Conservation (phyloP, 2,329 filamentous ascomycete species). For the Gyromitra esculenta region DNA sequence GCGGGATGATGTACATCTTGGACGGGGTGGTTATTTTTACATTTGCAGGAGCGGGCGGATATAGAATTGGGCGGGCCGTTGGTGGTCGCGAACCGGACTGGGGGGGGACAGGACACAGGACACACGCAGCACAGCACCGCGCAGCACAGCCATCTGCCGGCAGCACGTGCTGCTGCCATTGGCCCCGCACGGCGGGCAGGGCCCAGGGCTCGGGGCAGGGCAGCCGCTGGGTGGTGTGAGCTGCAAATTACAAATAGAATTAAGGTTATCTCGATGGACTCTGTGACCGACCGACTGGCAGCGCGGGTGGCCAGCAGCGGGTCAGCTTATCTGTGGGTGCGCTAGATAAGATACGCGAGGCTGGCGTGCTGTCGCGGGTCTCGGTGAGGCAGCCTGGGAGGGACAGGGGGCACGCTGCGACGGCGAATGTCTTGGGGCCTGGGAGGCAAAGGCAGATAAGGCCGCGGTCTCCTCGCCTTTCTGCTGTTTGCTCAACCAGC, state of each 20-base stretch:
- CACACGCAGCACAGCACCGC: no score
- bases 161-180: conserved; percentile 33
- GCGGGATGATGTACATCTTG: conserved; percentile 4
- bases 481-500: no score
- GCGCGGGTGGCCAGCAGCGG: not conserved
- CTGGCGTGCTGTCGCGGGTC: conserved; percentile 3
- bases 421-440: no score
- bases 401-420: no score
- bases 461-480: no score
- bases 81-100: no score
- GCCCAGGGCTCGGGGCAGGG: conserved; percentile 37
- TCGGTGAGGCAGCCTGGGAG: no score
- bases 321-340: conserved; percentile 34
- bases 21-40: conserved; percentile 2
- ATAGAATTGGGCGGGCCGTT: conserved; percentile 24
- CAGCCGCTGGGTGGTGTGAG: conserved; percentile 1
- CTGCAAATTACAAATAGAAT: conserved; percentile 48
- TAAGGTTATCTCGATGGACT: conserved; percentile 36
- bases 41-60: conserved; percentile 13
- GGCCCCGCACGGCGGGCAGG: conserved; percentile 11
- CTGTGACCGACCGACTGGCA: not conserved
- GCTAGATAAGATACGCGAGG: conserved; percentile 49
- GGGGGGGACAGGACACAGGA: no score
- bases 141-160: not conserved
- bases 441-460: no score